Conservation (phyloP, 225 moss, liverwort and hornwort genomes). For the Polytrichum commune region DNA sequence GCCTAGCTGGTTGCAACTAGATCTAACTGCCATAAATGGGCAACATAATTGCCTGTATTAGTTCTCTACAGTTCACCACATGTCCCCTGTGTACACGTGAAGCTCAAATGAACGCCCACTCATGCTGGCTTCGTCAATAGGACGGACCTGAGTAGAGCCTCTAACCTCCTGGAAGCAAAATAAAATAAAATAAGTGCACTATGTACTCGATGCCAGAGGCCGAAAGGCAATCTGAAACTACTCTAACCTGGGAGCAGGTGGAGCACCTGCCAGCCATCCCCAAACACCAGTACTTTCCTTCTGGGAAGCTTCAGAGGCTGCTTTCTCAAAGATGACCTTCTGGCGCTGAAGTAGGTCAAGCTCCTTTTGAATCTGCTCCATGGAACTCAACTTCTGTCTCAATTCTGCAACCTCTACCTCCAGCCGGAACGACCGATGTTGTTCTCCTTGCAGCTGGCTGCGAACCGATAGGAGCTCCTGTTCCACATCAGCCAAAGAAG, state of each 20-base stretch:
- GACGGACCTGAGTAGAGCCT: conserved; percentile 12
- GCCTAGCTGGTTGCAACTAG: neutral
- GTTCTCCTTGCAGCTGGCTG: conserved; percentile 82
- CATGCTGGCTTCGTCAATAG: conserved; percentile 7
- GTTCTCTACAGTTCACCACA: conserved; percentile 29
- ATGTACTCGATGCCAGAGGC: neutral
- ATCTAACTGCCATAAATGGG: conserved; percentile 37
- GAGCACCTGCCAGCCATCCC: conserved; percentile 74
- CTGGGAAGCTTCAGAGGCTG: conserved; percentile 53
- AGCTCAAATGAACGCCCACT: conserved; percentile 5
- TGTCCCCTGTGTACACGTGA: conserved; percentile 5
- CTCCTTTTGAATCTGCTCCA: conserved; percentile 75
- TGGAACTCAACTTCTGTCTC: conserved; percentile 66
- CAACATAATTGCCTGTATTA: conserved; percentile 18
- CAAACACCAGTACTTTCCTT: conserved; percentile 71
- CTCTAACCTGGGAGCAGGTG: conserved; percentile 39
- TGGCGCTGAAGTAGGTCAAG: conserved; percentile 67
- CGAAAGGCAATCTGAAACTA: conserved; percentile 14
- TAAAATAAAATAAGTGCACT: conserved; percentile 2
- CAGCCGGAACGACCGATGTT: conserved; percentile 82
- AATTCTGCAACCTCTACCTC: conserved; percentile 94
- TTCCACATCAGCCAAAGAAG: conserved; percentile 73
- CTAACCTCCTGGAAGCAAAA: conserved; percentile 3
- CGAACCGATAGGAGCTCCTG: conserved; percentile 83
- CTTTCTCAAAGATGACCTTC: conserved; percentile 63